Evolutionary conservation across 139 green algal genomes (phyloP), one percentile per base, ranked within the genome.

Genomic region (Penium margaritaceum): DNA sequence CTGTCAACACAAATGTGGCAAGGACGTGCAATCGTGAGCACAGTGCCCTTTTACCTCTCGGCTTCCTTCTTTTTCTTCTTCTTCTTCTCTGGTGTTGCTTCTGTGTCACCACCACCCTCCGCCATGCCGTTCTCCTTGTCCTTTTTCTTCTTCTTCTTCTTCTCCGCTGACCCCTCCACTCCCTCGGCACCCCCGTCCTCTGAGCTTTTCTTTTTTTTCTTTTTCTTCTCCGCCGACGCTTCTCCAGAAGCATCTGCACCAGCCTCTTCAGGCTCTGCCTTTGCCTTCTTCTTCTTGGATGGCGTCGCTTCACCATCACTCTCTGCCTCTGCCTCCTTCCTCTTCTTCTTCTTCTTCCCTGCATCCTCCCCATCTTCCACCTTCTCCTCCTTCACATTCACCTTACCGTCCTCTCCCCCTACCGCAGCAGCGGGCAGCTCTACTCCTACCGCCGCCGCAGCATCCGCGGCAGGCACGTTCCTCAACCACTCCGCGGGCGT

Each of bases 401-500:
- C 65, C 29, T 41, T 32, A 30, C 36, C 41, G 27, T 35, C 71
- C 47, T 32, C 66, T 12, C 14, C 19, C 33, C 34, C 47, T 29
- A 19, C 27, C 37, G 63, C 67, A 38, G 37, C 65, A 32, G 36
- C 54, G 17, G 76, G 64, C 29, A 47, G 61, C 29, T 41, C 36
- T 30, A 32, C 41, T 27, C 66, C 71, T 41, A 70, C 68, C 3
- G 62, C 76, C 29, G 33, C 77, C 43, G 64, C 78, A 36, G 74
- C 71, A 7, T 43, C 81, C n/a, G 88, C 54, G 44, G 88, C 87
- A 9, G 86, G 87, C 33, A 93, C 76, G 14, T 87, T 87, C 27
- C 84, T 84, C 44, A 95, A 81, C 81, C 95, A 96, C 85, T 97
- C 92, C 74, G 85, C 84, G 36, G 92, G 92, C 15, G 93, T 98